Conservation (phyloP, 305 asterid genomes). For the Solanum hybrid region DNA sequence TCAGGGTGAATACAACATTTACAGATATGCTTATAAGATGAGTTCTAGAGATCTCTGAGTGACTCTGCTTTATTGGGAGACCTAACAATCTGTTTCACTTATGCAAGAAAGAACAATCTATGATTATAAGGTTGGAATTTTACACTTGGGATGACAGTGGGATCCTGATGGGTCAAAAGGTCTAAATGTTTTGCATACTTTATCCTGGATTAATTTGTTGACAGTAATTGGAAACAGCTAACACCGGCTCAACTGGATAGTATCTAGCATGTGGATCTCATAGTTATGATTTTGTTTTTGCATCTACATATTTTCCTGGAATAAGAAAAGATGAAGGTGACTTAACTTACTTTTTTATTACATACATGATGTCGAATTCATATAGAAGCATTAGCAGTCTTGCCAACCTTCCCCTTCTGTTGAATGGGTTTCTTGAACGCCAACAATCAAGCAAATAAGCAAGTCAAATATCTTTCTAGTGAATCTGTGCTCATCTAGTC, state of each 20-base stretch:
- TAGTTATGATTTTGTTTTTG: neutral
- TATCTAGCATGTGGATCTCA: neutral
- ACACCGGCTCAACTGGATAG: neutral
- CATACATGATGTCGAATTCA: neutral
- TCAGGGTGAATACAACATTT: neutral
- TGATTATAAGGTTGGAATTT: neutral
- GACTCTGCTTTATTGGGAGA: neutral
- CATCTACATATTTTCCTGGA: neutral
- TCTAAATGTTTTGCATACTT: neutral
- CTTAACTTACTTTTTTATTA: neutral
- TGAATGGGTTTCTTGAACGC: neutral
- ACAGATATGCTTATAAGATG: neutral
- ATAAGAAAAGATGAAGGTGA: neutral
- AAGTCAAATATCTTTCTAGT: neutral
- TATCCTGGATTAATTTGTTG: neutral
- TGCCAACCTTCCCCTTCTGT: neutral
- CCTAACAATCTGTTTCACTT: neutral
- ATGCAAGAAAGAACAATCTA: neutral
- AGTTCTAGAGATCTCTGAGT: neutral
- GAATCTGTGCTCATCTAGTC: neutral
- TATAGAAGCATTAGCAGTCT: neutral
- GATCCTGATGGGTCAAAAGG: neutral
- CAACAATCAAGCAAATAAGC: neutral
- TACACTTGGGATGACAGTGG: neutral
- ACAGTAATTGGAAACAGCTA: neutral